Evolutionary conservation across 495 filamentous ascomycete genomes (phyloP).

Genomic region (Lasiosphaeria hispida): DNA sequence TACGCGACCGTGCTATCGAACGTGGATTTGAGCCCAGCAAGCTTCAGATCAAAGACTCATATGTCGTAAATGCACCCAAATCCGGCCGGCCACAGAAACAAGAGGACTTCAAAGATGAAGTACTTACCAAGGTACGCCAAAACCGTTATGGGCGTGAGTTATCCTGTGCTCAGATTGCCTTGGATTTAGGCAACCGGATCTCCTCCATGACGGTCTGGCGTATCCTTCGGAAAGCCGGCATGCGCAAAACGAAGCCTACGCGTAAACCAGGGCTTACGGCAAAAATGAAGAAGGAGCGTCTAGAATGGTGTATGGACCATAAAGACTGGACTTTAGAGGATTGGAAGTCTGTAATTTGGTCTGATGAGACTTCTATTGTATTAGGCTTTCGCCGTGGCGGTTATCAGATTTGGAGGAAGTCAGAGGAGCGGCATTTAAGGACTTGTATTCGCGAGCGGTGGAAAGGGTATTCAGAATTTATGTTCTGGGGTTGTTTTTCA

Average conservation of each 20-base stretch:
- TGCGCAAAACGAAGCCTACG: background rate
- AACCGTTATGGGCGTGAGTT: background rate
- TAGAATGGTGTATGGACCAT: background rate
- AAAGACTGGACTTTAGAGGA: conserved; percentile 6
- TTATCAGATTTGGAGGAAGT: conserved; percentile 20
- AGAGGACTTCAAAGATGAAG: background rate
- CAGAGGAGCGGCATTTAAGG: conserved; percentile 11
- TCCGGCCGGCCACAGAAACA: conserved; percentile 1
- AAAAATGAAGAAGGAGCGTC: background rate
- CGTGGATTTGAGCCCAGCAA: too few species aligned
- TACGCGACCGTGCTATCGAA: too few species aligned
- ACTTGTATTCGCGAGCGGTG: conserved; percentile 26
- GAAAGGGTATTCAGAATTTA: conserved; percentile 37
- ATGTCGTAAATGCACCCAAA: too few species aligned
- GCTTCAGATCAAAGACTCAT: too few species aligned
- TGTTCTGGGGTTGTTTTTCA: conserved; percentile 38
- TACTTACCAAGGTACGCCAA: background rate
- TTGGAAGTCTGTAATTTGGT: conserved; percentile 16
- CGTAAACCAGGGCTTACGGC: background rate
- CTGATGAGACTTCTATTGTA: conserved; percentile 28
- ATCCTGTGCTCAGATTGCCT: background rate
- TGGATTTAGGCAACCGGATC: background rate
- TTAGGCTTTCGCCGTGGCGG: conserved; percentile 18
- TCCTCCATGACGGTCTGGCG: background rate
- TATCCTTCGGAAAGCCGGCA: background rate